Evolutionary conservation across 306 rosid genomes (phyloP), one percentile per base, ranked within the genome.

Genomic region (Malus asiatica): DNA sequence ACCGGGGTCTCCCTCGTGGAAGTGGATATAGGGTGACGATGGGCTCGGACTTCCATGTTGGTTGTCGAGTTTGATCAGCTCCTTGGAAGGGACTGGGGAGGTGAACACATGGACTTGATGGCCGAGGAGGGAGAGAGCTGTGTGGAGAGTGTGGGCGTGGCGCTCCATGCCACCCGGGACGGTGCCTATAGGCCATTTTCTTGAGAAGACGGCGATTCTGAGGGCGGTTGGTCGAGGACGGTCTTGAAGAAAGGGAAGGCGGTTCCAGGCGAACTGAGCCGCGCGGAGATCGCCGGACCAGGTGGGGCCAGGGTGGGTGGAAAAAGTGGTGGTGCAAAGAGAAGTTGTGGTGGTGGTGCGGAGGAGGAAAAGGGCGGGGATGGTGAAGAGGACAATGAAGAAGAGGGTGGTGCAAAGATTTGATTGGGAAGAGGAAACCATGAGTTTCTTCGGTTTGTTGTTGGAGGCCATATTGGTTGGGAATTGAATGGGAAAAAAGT

Each of bases 91-190:
- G 32, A 20, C 79, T 2, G 97, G 97, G 32, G 97, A 89, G 71
- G 99, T 95, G 73, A 95, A 95, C 60, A 95, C 75, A 51, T 95
- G 97, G 78, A 95, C 92, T 67, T 84, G 83, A 75, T 95, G 99
- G 46, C 98, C 97, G 1, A 94, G 96, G 35, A 82, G 88, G 3
- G 93, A 84, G 20, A 95, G 82, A 53, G 97, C 92, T 0, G 97
- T 89, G 76, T 95, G 97, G 19, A 95, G 90, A 8, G 97, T 95
- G 81, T 88, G 79, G 5, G 97, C 99, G 14, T 95, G 99, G 62
- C 99, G 93, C 15, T 95, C 99, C 99, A 95, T 95, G 84, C 99
- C 99, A 0, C 99, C 99, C 0, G 99, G 99, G 14, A 81, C 75
- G 7, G 93, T 85, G 45, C 92, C 87, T 22, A 85, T 86, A 4